Evolutionary conservation across 345 rosid species (phyloP), one percentile per base, ranked within the genome.

Genomic region (Barbarea vulgaris): DNA sequence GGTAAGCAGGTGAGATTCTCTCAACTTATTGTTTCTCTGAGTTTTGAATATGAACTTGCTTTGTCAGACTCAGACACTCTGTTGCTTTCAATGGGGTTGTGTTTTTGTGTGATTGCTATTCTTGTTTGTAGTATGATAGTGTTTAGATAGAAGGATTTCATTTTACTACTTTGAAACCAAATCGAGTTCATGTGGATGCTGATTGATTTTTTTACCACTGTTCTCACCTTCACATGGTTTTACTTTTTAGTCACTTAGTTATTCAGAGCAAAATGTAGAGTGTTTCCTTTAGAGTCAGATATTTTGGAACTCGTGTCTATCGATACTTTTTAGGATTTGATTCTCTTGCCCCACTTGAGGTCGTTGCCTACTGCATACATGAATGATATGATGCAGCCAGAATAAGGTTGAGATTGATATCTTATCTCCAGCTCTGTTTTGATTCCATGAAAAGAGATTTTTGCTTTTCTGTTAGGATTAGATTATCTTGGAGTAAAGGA

Each of bases 1-100:
- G 98, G 98, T 67, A 90, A 86, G 67, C 77, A 81, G 88, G 99
- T 90, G 78, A 68, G 56, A 28, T 60, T 67, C 46, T 30, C 52
- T 69, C 1, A 6, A 50, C 21, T 50, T 4, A 9, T 75, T 47
- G 18, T 30, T 22, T 39, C 34, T 63, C 47, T 50, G 7, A 27
- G 55, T 47, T 61, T 69, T 42, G 12, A 15, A 31, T 68, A 22
- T 60, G 56, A 17, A 21, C 31, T 36, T 39, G 21, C 30, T 50
- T 15, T 61, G 17, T 39, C 18, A 31, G 51, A 66, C 27, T 36
- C 18, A 30, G 1, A 56, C 11, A 9, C 39, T 47, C 27, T 75
- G 42, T 65, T 74, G 21, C 12, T 30, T 44, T 73, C 57, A n/a
- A 6, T 44, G 48, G 7, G 57, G 4, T 30, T 33, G 47, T 64